Evolutionary conservation across 805 yeast species (phyloP), one percentile per base, ranked within the genome.

Genomic region (Nakazawaea pomicola): DNA sequence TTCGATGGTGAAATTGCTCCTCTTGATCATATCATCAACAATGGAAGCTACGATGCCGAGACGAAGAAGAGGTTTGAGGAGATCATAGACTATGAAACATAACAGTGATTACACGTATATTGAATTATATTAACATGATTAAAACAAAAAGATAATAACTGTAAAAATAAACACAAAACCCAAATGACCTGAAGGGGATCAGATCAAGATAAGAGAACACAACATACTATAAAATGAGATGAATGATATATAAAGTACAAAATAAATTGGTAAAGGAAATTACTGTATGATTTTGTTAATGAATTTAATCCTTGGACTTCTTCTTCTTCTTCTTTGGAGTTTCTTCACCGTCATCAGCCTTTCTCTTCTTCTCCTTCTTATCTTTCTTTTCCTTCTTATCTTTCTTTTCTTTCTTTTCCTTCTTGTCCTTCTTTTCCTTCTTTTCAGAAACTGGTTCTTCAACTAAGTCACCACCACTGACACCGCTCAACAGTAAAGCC

Each of bases 401-500:
- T 57, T 74, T 68, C 64, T 75, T 69, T 31, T 75, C 69, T 61
- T 72, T 64, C 58, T 70, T 63, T 29, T 67, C 64, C 52, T 72
- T 63, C 61, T 73, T 65, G 40, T 64, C 63, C 50, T 68, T 61
- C 56, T 62, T 60, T 37, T 59, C 64, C 40, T 59, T 63, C 40
- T 61, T 65, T 20, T 56, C 63, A 38, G 42, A 51, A 38, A 39
- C 57, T 37, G 30, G 15, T 12, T 54, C 57, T 42, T 53, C 61
- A 33, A 55, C 42, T 33, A 57, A 40, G 46, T 62, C 68, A 30
- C 48, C 44, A 35, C 46, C 58, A 30, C 31, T 36, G 21, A 46
- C 60, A 33, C 73, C 77, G 38, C 70, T 64, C 57, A 83, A 74
- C 41, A 82, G 79, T 67, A 93, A 74, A 42, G 98, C 99, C 67